Percentiles rank a stretch among this genome's conserved stretches.
phyloP scores from a whole-genome alignment of 73 alveolate genomes.

The Halteria grandinella region DNA sequence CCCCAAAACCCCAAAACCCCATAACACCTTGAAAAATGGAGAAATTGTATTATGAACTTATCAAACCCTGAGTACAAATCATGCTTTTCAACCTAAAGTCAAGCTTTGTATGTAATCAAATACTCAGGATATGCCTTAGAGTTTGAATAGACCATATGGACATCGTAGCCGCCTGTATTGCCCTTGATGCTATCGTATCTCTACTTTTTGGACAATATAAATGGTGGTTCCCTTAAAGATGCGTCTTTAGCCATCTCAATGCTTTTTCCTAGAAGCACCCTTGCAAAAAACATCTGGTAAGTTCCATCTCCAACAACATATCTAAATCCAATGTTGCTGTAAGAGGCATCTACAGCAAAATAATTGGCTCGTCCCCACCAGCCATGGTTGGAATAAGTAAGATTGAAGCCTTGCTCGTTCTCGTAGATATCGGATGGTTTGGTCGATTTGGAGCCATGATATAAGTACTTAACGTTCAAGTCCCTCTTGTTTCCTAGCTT shows the following conservation, averaged over 20 bases:
- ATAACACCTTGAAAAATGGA: too few relatives aligned
- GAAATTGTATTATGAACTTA: too few relatives aligned
- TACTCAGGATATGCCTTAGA: slow-evolving; percentile 55
- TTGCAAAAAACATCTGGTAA: slow-evolving; percentile 38
- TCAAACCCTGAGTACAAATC: too few relatives aligned
- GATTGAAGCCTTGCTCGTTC: slow-evolving; percentile 35
- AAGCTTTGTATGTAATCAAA: slow-evolving; percentile 44
- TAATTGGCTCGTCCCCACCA: slow-evolving; percentile 66
- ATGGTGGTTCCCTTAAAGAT: slow-evolving; percentile 38
- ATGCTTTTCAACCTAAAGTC: too few relatives aligned
- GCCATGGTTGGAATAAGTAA: slow-evolving; percentile 47
- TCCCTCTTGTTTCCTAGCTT: neutral
- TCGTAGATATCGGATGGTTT: slow-evolving; percentile 13
- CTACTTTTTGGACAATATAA: too few relatives aligned
- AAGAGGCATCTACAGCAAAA: slow-evolving; percentile 43
- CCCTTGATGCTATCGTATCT: slow-evolving; percentile 52
- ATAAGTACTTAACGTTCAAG: neutral
- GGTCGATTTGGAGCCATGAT: slow-evolving; percentile 30
- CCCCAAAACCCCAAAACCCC: too few relatives aligned
- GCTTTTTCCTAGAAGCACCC: slow-evolving; percentile 45
- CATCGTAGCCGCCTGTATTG: slow-evolving; percentile 11
- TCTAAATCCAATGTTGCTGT: slow-evolving; percentile 14
- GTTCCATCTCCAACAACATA: neutral
- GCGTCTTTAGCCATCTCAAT: neutral
- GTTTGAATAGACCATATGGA: slow-evolving; percentile 49